Conservation (phyloP, 2,329 filamentous ascomycete genomes). For the Verticillium albo-atrum region DNA sequence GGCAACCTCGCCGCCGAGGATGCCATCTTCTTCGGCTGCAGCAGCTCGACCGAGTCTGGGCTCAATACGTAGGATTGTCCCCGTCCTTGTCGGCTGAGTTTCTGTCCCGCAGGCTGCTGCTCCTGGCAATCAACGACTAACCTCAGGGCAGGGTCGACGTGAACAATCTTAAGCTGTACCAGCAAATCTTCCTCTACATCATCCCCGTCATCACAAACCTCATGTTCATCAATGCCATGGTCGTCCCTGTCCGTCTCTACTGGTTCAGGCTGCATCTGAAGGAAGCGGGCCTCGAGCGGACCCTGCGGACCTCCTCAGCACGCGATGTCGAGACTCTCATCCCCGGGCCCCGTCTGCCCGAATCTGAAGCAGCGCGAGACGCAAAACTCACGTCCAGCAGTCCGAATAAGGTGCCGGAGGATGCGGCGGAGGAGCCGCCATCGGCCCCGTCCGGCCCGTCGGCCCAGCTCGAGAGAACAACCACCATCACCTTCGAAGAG, state of each 20-base stretch:
- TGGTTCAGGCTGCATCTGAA: constrained; percentile 44
- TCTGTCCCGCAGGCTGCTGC: too few relatives aligned
- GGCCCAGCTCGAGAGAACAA: not conserved
- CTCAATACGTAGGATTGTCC: constrained; percentile 38
- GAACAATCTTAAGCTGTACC: constrained; percentile 43
- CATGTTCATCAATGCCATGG: constrained; percentile 44
- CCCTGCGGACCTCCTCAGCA: not conserved
- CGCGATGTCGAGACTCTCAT: too few relatives aligned
- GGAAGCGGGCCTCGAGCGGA: not conserved
- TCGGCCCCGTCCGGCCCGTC: too few relatives aligned
- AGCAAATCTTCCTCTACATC: constrained; percentile 47
- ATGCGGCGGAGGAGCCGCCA: too few relatives aligned
- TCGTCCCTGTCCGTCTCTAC: constrained; percentile 40
- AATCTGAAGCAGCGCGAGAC: too few relatives aligned
- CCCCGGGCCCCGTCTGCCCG: too few relatives aligned
- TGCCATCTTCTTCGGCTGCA: constrained; percentile 46
- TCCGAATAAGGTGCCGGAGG: too few relatives aligned
- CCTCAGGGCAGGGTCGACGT: constrained; percentile 37
- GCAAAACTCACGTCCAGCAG: too few relatives aligned
- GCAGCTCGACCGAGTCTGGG: constrained; percentile 44
- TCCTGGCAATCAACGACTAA: not conserved
- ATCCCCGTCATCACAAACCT: constrained; percentile 43
- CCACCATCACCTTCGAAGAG: not conserved
- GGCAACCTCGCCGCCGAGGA: constrained; percentile 38
- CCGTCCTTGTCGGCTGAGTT: not conserved